Evolutionary conservation across 2,329 filamentous ascomycete species (phyloP).

Genomic region (Colletotrichum sp.): DNA sequence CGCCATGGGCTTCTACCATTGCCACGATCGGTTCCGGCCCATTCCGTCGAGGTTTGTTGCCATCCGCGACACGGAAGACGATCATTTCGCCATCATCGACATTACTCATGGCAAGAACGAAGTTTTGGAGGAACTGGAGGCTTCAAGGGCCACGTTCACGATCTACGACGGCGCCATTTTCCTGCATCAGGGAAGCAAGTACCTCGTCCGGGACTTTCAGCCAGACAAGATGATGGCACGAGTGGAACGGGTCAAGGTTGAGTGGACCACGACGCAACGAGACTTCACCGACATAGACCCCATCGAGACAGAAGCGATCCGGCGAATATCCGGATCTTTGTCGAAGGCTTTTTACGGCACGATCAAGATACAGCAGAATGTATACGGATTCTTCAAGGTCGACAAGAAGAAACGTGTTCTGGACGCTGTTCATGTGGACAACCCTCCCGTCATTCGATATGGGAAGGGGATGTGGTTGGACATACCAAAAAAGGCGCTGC

Average conservation of each 20-base stretch:
- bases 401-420: constrained; percentile 84
- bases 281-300: constrained; percentile 96
- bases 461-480: constrained; percentile 97
- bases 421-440: constrained; percentile 91
- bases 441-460: constrained; percentile 84
- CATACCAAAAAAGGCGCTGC: constrained; percentile 78
- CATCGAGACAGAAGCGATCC: constrained; percentile 87
- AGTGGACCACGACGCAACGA: constrained; percentile 93
- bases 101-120: constrained; percentile 81
- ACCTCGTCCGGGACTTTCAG: constrained; percentile 87
- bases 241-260: constrained; percentile 87
- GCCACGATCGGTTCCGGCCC: constrained; percentile 86
- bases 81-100: constrained; percentile 94
- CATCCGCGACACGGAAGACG: constrained; percentile 86
- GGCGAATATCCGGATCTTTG: constrained; percentile 66
- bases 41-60: constrained; percentile 82
- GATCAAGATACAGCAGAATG: constrained; percentile 84
- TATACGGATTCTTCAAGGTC: constrained; percentile 98
- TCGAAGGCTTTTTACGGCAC: constrained; percentile 83
- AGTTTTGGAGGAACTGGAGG: constrained; percentile 94
- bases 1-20: constrained; percentile 84
- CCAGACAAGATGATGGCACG: constrained; percentile 82
- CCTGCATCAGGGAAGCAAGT: constrained; percentile 92
- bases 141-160: constrained; percentile 92
- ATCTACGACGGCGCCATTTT: constrained; percentile 98